Base-by-base conservation (phyloP, 31 red algal species). In the Porphyra umbilicalis region DNA sequence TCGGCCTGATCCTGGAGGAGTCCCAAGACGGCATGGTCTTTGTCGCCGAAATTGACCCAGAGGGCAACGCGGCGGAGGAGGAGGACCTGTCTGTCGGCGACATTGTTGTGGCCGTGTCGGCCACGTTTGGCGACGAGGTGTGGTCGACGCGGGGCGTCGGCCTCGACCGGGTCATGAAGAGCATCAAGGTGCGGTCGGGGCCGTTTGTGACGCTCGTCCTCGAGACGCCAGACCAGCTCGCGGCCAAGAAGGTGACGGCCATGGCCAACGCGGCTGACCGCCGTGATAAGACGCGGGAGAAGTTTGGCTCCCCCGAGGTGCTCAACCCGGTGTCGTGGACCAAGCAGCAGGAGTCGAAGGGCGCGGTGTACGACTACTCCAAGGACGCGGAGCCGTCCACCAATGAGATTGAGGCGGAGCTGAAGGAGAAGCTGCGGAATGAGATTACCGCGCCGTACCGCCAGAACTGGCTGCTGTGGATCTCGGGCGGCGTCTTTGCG, bases 101-200 rank as follows among this genome's bases (percentile, higher is more conserved):
- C 39, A 90, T 99, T 76, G 83, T 99, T 31, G 92, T 94, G 32
- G 94, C 94, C 8, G 88, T 96, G 34, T 93, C 90, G 35, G 97
- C 97, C 75, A 99, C 97, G 0, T 99, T 99, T 85, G 97, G 97
- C 30, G 97, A 99, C 29, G 97, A 99, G 42, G 86, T 99, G 20
- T 99, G 97, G 97, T 96, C 94, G 39, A 96, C 94, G 20, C 85
- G 97, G 37, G 97, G 97, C 32, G 94, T 99, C 30, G 97, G 97
- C 29, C 91, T 99, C 10, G 91, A 90, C 37, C 89, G 92, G 39
- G 94, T 99, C 74, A 89, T 99, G 91, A 96, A 96, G 77, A 85
- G 88, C 29, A 96, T 99, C 76, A 86, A 93, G 79, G 93, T 99
- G 74, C 87, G 97, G 10, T 82, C 91, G 0, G 97, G 97, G 11